Conservation (phyloP, 139 green algal genomes). For the Coelastrella sp. region DNA sequence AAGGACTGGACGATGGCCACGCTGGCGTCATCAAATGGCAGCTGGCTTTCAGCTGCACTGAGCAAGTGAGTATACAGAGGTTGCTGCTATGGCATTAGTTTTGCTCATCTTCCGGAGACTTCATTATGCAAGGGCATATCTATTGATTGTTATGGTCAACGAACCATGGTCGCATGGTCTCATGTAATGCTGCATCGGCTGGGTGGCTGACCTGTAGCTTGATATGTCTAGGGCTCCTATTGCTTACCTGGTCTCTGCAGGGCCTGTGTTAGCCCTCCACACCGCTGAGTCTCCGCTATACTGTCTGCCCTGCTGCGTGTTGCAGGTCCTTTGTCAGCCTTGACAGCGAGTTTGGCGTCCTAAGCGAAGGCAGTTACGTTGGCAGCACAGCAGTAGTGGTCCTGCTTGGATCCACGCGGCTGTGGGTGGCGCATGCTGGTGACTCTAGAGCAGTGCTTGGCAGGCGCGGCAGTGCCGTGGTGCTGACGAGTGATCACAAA, state of each 20-base stretch:
- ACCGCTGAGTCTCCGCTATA: too few relatives aligned
- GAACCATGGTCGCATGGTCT: too few relatives aligned
- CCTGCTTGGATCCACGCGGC: conserved; percentile 70
- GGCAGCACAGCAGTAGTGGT: conserved; percentile 91
- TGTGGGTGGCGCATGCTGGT: conserved; percentile 88
- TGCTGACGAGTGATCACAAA: conserved; percentile 85
- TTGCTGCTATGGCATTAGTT: too few relatives aligned
- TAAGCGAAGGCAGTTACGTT: conserved; percentile 60
- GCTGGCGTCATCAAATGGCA: conserved; percentile 6
- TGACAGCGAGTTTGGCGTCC: conserved; percentile 71
- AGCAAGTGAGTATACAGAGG: background rate
- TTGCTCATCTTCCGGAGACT: too few relatives aligned
- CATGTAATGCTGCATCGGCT: too few relatives aligned
- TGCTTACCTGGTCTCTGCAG: too few relatives aligned
- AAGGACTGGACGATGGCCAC: background rate
- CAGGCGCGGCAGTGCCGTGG: conserved; percentile 62
- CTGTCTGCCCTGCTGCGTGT: too few relatives aligned
- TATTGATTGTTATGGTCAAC: too few relatives aligned
- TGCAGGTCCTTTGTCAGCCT: conserved; percentile 37
- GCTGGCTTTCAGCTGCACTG: conserved; percentile 28
- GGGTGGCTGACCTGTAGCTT: too few relatives aligned
- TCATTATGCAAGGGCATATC: too few relatives aligned
- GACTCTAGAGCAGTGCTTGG: conserved; percentile 88
- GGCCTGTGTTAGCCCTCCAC: too few relatives aligned
- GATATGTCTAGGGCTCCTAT: too few relatives aligned